Evolutionary conservation across 306 rosid species (phyloP).

Genomic region (Urtica urens): DNA sequence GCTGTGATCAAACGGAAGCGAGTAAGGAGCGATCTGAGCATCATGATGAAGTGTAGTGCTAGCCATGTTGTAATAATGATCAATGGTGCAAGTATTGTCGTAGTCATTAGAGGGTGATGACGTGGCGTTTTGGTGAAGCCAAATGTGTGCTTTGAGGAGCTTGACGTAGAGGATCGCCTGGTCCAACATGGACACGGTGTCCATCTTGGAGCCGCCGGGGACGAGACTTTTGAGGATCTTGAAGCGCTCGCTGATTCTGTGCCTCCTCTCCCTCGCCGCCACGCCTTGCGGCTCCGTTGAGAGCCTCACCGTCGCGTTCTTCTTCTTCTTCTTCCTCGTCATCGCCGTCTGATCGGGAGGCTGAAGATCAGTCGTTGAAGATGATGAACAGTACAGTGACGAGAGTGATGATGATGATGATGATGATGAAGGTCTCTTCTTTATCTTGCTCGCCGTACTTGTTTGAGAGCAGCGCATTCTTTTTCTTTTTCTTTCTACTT

Average conservation of each 20-base stretch:
- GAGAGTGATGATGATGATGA: background rate
- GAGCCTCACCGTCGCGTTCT: slow-evolving; percentile 38
- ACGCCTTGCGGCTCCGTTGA: slow-evolving; percentile 93
- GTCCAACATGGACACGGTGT: slow-evolving; percentile 82
- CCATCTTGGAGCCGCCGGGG: slow-evolving; percentile 85
- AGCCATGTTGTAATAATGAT: no score
- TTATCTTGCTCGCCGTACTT: background rate
- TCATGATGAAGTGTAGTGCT: no score
- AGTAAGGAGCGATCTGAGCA: no score
- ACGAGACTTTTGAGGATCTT: slow-evolving; percentile 84
- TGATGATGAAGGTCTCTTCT: background rate
- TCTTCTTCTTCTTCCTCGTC: slow-evolving; percentile 16
- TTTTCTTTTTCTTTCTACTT: background rate
- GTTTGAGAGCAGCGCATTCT: background rate
- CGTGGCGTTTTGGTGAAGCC: slow-evolving; percentile 76
- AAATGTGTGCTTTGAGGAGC: slow-evolving; percentile 69
- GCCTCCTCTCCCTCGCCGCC: slow-evolving; percentile 84
- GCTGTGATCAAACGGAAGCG: no score
- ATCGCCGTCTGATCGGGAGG: background rate
- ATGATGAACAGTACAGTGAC: no score
- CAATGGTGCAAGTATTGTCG: no score
- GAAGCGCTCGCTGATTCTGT: slow-evolving; percentile 78
- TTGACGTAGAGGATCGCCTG: slow-evolving; percentile 79
- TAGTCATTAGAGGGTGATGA: no score
- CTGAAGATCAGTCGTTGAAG: no score